Evolutionary conservation across 805 yeast species (phyloP), one percentile per base, ranked within the genome.

Genomic region (Candida railenensis): DNA sequence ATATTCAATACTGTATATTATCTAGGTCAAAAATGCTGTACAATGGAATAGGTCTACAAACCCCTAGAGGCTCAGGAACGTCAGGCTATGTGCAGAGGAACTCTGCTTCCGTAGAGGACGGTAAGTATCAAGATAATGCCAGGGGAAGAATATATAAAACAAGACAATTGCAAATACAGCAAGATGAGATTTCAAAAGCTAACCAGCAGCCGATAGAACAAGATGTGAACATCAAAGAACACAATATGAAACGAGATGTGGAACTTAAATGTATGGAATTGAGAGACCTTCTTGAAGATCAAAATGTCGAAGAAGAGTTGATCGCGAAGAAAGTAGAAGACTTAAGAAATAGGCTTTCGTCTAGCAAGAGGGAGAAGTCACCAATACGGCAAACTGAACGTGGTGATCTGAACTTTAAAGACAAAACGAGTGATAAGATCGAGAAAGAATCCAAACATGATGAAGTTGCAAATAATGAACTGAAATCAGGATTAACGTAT

Each of bases 11-110:
- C 30, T 25, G 9, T 11, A 7, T 7, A 25, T 25, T 25, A 11
- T 7, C 30, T 7, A 16, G 11, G 11, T 25, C 30, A 25, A 25
- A 15, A n/a, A 78, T 79, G 83, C 77, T 83, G 12, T 78, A 77
- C 54, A 80, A 78, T 55, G 83, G 84, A 3, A 74, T 81, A 37
- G 85, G 85, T 0, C 63, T 81, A 19, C 71, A 70, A 37, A 74
- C 80, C 0, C 78, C 84, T 0, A 66, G 83, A 52, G 87, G 88
- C 0, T 70, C 85, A 0, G 82, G 84, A 0, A 82, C 88, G 0
- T 81, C 84, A 20, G 88, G 88, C 0, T 71, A 73, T 53, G 74
- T 82, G 2, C 84, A 81, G 53, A 68, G 71, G 50, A 81, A 71
- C 51, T 56, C 61, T 1, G 59, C 74, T 0, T 52, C 58, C 15